Percentiles rank a stretch among this genome's conserved stretches.
These are phyloP conservation scores for Calonectria leucothoes DNA, from an alignment of 2,329 filamentous ascomycete genomes.

Conservation along the genomic window DNA sequence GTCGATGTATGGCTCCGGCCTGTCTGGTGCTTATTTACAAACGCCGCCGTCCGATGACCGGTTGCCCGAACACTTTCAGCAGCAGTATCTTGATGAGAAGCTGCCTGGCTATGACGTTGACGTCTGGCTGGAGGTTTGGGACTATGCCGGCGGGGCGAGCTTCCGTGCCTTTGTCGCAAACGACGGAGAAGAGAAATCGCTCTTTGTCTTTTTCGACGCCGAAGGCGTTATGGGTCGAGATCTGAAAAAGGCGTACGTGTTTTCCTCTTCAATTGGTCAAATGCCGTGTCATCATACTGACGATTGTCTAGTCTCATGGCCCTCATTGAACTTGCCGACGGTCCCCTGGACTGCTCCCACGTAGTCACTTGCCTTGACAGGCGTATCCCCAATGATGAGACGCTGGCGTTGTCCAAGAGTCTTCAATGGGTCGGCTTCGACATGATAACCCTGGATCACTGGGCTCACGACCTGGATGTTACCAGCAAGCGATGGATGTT, in stretches of 20 bases:
- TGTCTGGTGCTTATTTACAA: conserved; percentile 77
- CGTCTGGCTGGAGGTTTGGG: conserved; percentile 83
- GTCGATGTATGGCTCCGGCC: conserved; percentile 83
- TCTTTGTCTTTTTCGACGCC: conserved; percentile 89
- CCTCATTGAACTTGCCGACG: conserved; percentile 87
- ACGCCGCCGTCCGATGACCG: conserved; percentile 66
- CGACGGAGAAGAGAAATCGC: conserved; percentile 74
- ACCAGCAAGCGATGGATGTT: conserved; percentile 87
- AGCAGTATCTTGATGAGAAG: conserved; percentile 40
- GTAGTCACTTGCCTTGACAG: conserved; percentile 87
- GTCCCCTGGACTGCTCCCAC: conserved; percentile 79
- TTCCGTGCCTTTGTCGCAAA: conserved; percentile 89
- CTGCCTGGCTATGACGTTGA: conserved; percentile 55
- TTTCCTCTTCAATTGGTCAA: neutral
- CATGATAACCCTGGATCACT: conserved; percentile 82
- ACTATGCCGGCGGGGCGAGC: conserved; percentile 84
- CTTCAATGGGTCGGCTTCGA: conserved; percentile 95
- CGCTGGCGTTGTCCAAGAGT: conserved; percentile 79
- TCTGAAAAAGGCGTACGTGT: conserved; percentile 88
- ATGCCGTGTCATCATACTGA: neutral
- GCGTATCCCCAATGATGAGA: conserved; percentile 69
- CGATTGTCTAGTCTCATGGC: conserved; percentile 76
- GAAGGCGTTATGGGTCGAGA: conserved; percentile 77
- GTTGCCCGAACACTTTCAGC: conserved; percentile 51
- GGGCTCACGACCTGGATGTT: conserved; percentile 72